Evolutionary conservation across 169 alveolate genomes (phyloP).

Genomic region (Plasmodium vinckei): DNA sequence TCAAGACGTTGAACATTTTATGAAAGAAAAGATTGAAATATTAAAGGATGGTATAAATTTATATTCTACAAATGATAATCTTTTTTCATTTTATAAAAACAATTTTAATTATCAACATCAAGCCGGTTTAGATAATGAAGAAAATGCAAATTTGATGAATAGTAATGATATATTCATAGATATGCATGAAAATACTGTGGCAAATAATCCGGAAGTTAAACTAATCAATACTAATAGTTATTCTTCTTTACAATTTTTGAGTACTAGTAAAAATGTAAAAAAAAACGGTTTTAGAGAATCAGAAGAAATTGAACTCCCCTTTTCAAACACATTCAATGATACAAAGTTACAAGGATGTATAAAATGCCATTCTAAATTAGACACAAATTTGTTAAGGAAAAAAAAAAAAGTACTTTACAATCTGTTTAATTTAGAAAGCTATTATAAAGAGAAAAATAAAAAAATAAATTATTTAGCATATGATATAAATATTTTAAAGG

Average conservation of each 20-base stretch:
- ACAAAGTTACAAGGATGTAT: neutral
- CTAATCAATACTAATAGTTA: neutral
- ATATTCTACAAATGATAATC: neutral
- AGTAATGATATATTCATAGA: neutral
- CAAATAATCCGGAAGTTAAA: neutral
- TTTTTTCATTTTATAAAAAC: neutral
- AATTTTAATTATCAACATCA: neutral
- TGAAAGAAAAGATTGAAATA: slow-evolving; percentile 26
- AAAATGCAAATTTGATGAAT: neutral
- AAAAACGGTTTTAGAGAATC: neutral
- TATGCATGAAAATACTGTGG: neutral
- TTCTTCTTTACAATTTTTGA: too few relatives aligned
- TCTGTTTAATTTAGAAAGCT: slow-evolving; percentile 5
- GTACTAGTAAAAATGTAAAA: neutral
- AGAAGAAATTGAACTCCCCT: neutral
- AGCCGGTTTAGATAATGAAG: neutral
- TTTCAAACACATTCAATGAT: neutral
- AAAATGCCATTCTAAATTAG: slow-evolving; percentile 7
- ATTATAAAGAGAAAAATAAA: slow-evolving; percentile 40
- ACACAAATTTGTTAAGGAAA: slow-evolving; percentile 8
- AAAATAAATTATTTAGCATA: slow-evolving; percentile 36
- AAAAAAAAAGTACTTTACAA: slow-evolving; percentile 13
- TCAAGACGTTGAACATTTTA: slow-evolving; percentile 11
- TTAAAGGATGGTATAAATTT: slow-evolving; percentile 9
- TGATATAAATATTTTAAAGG: slow-evolving; percentile 63